Evolutionary conservation across 805 yeast species (phyloP).

Genomic region (Ogataea nakhonphanomensis): DNA sequence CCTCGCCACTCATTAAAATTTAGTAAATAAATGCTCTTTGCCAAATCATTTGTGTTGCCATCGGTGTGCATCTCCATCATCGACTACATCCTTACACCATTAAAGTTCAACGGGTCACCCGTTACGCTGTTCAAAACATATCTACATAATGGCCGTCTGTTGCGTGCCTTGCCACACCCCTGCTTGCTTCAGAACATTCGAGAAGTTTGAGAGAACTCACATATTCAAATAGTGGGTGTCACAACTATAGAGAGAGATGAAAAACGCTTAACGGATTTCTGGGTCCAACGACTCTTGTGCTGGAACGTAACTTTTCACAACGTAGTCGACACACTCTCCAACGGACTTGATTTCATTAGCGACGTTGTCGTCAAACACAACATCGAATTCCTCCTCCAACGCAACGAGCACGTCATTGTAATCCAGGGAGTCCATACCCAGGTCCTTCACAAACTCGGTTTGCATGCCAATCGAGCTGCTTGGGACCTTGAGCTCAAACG

Average conservation of each 20-base stretch:
- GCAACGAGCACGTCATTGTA: constrained; percentile 95
- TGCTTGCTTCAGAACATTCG: no score
- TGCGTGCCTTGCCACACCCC: no score
- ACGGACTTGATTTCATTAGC: constrained; percentile 61
- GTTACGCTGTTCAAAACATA: no score
- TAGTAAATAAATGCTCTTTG: not conserved
- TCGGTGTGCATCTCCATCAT: no score
- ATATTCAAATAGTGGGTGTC: no score
- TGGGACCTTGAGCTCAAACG: constrained; percentile 39
- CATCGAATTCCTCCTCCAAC: constrained; percentile 81
- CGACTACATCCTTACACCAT: no score
- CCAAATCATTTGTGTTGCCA: no score
- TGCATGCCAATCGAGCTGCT: constrained; percentile 31
- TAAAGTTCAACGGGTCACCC: no score
- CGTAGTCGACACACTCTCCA: constrained; percentile 57
- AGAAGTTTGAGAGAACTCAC: no score
- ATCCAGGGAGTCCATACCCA: constrained; percentile 91
- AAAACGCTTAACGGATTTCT: constrained; percentile 32
- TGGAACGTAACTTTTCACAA: constrained; percentile 36
- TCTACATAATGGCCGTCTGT: no score
- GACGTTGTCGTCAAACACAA: constrained; percentile 39
- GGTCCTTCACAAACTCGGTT: constrained; percentile 59
- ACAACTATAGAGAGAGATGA: no score
- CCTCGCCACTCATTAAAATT: not conserved
- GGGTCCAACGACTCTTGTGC: constrained; percentile 34